Conservation (phyloP, 805 yeast species). For the Starmerella kuoi region DNA sequence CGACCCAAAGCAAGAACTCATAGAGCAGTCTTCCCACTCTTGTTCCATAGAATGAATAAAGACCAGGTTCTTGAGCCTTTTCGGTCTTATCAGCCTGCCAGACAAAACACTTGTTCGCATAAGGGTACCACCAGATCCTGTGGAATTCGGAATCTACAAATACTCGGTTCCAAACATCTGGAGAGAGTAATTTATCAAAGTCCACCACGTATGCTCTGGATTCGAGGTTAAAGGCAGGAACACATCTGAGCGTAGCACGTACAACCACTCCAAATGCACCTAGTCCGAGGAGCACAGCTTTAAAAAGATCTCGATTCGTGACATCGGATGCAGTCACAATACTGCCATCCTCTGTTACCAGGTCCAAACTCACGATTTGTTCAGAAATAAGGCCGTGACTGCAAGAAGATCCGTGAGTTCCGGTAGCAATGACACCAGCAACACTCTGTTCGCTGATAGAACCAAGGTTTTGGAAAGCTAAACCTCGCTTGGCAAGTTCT, state of each 20-base stretch:
- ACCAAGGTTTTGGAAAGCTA: constrained; percentile 83
- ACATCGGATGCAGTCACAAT: constrained; percentile 52
- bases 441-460: constrained; percentile 87
- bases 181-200: constrained; percentile 56
- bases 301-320: constrained; percentile 53
- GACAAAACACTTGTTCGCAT: constrained; percentile 66
- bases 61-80: constrained; percentile 50
- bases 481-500: constrained; percentile 45
- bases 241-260: constrained; percentile 69
- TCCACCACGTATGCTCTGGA: constrained; percentile 71
- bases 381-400: constrained; percentile 83
- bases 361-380: constrained; percentile 65
- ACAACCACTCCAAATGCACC: constrained; percentile 89
- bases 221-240: constrained; percentile 71
- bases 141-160: constrained; percentile 89
- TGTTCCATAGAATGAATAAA: constrained; percentile 79
- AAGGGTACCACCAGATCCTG: constrained; percentile 97
- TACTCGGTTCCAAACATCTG: constrained; percentile 50
- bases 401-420: constrained; percentile 93
- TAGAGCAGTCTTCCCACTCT: constrained; percentile 65
- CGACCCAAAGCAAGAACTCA: constrained; percentile 64
- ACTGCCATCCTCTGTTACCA: constrained; percentile 69
- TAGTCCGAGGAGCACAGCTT: constrained; percentile 70
- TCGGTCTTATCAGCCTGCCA: constrained; percentile 81
- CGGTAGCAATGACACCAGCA: constrained; percentile 93